A percentile compares a stretch with the other conserved stretches of the same genome.
phyloP scores from a whole-genome alignment of 768 basidiomycete genomes.

The Kwoniella shandongensis region DNA sequence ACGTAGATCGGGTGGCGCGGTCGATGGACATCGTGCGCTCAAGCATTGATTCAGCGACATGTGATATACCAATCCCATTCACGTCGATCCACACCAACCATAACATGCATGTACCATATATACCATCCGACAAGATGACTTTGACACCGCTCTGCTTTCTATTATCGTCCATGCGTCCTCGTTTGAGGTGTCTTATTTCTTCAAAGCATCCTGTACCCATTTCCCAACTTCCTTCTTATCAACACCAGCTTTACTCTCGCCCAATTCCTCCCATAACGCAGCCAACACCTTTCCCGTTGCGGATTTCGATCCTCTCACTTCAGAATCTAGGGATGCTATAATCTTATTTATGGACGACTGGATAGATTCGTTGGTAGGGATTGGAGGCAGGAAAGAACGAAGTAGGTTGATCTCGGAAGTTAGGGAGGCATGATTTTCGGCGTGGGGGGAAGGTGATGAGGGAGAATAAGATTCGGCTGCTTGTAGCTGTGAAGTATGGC shows the following conservation, averaged over 20 bases:
- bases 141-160: no score
- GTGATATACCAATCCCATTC: no score
- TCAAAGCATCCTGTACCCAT: conserved; percentile 45
- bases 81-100: no score
- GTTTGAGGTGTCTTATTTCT: no score
- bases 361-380: conserved; percentile 33
- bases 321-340: conserved; percentile 28
- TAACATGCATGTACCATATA: no score
- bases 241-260: conserved; percentile 35
- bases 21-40: no score
- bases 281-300: conserved; percentile 47
- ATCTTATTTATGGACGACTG: conserved; percentile 30
- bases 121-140: no score
- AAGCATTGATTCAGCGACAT: no score
- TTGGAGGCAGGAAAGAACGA: conserved; percentile 39
- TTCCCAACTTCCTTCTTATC: conserved; percentile 52
- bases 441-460: conserved; percentile 36
- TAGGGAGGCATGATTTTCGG: conserved; percentile 41
- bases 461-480: conserved; percentile 47
- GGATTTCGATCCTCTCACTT: conserved; percentile 32
- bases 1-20: no score
- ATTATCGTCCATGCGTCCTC: no score
- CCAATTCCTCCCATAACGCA: conserved; percentile 44
- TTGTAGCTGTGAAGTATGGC: conserved; percentile 30
- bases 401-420: conserved; percentile 44